Percentiles rank a stretch among this genome's conserved stretches.
phyloP scores from a whole-genome alignment of 257 asterid genomes.

The Solanum chaucha region DNA sequence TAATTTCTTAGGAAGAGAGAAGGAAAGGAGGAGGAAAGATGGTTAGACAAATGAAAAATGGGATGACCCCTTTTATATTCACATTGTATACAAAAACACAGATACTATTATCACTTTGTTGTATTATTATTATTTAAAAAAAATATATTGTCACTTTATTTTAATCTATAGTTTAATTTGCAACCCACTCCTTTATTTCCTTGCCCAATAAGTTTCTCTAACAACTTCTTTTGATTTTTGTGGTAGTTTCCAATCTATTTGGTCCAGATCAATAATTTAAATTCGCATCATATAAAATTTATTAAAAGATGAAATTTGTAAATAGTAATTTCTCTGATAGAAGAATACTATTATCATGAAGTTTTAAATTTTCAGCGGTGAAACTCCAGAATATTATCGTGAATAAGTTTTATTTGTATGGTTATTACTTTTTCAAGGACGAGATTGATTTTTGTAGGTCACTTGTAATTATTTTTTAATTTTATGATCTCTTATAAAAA shows the following conservation, averaged over 20 bases:
- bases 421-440: no score
- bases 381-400: background rate
- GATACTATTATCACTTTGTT: background rate
- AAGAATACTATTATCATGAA: background rate
- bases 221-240: background rate
- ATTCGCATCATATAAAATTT: fast-evolving
- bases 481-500: no score
- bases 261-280: no score
- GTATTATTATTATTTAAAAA: background rate
- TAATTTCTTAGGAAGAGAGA: conserved; percentile 10
- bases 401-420: background rate
- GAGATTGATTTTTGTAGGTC: no score
- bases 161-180: background rate
- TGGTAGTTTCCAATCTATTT: background rate
- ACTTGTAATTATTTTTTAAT: no score
- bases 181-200: background rate
- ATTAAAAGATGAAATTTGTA: background rate
- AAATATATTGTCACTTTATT: background rate
- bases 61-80: background rate
- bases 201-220: background rate
- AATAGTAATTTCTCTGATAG: background rate
- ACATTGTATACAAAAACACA: background rate
- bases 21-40: conserved; percentile 4
- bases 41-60: background rate
- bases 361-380: fast-evolving